Base-by-base conservation (phyloP, 2,329 filamentous ascomycete species). In the Penicillium freii region DNA sequence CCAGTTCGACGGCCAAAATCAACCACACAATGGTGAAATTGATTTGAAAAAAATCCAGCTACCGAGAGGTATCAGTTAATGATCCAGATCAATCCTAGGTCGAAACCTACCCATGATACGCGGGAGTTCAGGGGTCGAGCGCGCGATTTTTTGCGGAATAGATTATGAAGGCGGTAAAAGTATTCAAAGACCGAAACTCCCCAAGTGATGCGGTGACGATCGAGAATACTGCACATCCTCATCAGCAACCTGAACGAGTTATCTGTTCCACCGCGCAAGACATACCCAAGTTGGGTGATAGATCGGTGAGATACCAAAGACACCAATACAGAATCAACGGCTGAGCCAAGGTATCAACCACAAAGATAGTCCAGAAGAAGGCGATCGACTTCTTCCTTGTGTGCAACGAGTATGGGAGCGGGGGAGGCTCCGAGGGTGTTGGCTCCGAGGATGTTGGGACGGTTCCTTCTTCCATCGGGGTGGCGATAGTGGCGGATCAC, bases 311-410 rank as follows among this genome's bases (percentile, higher is more conserved):
- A 61, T 86, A 86, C 81, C 82, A 85, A 38, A 87, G 74, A 48
- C 80, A 77, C 74, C 83, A 87, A 72, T 87, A 87, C 2, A 87
- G 75, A 3, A 77, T 79, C 57, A 87, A 77, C 19, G 84, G 84
- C 71, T 85, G 82, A 56, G 76, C 80, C 58, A 85, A 75, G 50
- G 80, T 83, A 71, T 87, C 84, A 57, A 86, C 65, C 23, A 86
- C 67, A 55, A 86, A 84, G 40, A 87, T 68, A 0, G 74, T 74
- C 84, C 84, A 87, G 73, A 87, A 87, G 60, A 83, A 72, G 38
- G 78, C 73, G 59, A 87, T 85, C 34, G 79, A 75, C 71, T 79
- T 80, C 66, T 84, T 84, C 44, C 84, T 75, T 9, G 78, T 72
- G 48, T 77, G 78, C 42, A 86, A 69, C 23, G 80, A 80, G 72